Evolutionary conservation across 2,329 filamentous ascomycete genomes (phyloP).

Genomic region (Trichoderma sp.): DNA sequence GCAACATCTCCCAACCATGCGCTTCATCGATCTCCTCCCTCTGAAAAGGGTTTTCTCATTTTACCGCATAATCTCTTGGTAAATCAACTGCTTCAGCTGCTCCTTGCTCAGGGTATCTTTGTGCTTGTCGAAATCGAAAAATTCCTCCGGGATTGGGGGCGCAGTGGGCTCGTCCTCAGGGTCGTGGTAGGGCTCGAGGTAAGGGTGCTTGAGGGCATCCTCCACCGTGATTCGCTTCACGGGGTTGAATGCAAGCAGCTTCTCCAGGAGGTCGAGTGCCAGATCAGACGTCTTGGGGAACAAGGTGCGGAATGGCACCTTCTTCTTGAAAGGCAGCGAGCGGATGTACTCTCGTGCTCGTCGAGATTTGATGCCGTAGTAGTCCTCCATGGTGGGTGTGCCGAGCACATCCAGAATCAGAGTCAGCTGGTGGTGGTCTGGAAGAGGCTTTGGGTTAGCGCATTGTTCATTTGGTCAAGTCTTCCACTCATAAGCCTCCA

Average conservation of each 20-base stretch:
- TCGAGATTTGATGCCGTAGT: constrained; percentile 99
- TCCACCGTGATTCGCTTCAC: constrained; percentile 98
- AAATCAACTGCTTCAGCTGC: constrained; percentile 95
- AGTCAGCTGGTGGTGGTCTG: constrained; percentile 96
- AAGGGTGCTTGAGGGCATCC: constrained; percentile 94
- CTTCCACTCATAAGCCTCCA: background rate
- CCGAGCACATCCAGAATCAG: constrained; percentile 96
- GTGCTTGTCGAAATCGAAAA: constrained; percentile 99
- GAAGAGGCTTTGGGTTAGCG: background rate
- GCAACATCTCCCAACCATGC: background rate
- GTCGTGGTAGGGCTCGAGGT: constrained; percentile 98
- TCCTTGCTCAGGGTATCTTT: constrained; percentile 99
- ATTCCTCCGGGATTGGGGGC: constrained; percentile 94
- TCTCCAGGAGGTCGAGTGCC: constrained; percentile 90
- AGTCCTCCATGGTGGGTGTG: constrained; percentile 99
- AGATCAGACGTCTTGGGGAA: constrained; percentile 99
- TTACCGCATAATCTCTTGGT: constrained; percentile 85
- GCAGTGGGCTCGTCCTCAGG: constrained; percentile 97
- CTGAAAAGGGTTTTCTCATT: background rate
- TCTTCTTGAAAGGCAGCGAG: constrained; percentile 98
- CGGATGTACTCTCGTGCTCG: constrained; percentile 97
- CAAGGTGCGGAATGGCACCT: constrained; percentile 94
- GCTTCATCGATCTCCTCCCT: background rate
- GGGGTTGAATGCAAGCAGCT: constrained; percentile 95
- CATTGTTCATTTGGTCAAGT: background rate